Evolutionary conservation across 2,329 filamentous ascomycete species (phyloP).

Genomic region (Passalora sequoiae): DNA sequence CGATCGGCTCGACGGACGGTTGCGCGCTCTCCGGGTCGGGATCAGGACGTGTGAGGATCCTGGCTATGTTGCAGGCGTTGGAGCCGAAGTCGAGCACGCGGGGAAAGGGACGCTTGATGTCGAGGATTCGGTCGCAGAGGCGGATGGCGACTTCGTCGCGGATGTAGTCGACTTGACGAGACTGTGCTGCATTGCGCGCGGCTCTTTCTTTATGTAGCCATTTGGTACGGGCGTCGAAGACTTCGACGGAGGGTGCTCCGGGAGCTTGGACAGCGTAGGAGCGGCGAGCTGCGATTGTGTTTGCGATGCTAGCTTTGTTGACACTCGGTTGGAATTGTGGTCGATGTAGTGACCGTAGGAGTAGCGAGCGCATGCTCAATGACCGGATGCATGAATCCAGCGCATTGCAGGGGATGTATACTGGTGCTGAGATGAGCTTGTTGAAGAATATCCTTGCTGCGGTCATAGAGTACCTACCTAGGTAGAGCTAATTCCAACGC

Average conservation of each 20-base stretch:
- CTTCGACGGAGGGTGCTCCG: conserved; percentile 72
- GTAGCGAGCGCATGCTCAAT: conserved; percentile 21
- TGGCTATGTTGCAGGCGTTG: conserved; percentile 90
- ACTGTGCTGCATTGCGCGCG: conserved; percentile 62
- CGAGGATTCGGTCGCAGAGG: conserved; percentile 78
- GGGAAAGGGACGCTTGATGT: conserved; percentile 85
- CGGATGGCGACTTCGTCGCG: conserved; percentile 85
- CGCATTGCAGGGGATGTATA: neutral
- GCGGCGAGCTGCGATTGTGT: conserved; percentile 2
- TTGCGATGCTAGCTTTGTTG: neutral
- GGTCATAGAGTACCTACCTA: neutral
- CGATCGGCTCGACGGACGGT: conserved; percentile 61
- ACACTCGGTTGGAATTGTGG: conserved; percentile 2
- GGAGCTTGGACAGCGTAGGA: conserved; percentile 72
- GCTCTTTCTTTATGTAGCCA: conserved; percentile 88
- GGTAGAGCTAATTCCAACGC: neutral
- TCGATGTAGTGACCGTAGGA: conserved; percentile 7
- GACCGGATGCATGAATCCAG: conserved; percentile 2
- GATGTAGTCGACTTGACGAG: conserved; percentile 82
- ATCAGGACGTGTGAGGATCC: conserved; percentile 60
- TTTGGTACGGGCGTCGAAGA: conserved; percentile 87
- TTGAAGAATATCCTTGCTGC: neutral
- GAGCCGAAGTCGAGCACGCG: conserved; percentile 87
- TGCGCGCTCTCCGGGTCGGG: conserved; percentile 60
- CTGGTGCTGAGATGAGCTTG: neutral